Conservation (phyloP, 2,329 filamentous ascomycete genomes). For the Aspergillus novofumigatus region DNA sequence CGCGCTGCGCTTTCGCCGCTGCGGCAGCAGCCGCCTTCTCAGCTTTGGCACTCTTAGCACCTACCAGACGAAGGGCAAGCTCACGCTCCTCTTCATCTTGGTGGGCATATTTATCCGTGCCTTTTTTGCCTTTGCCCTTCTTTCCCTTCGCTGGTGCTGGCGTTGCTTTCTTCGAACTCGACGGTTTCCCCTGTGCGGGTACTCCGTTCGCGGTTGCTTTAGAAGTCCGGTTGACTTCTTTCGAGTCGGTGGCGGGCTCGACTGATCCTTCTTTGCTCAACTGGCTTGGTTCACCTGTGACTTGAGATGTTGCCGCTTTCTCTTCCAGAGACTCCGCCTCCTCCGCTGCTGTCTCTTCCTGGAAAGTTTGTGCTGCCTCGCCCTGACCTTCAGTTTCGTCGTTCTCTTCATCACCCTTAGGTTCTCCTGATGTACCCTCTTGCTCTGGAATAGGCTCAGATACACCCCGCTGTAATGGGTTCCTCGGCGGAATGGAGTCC, state of each 20-base stretch:
- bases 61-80: constrained; percentile 81
- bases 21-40: constrained; percentile 61
- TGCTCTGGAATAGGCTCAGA: constrained; percentile 16
- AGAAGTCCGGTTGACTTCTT: constrained; percentile 10
- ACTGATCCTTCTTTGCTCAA: constrained; percentile 28
- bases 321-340: constrained; percentile 32
- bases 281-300: constrained; percentile 42
- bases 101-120: constrained; percentile 82
- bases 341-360: constrained; percentile 23
- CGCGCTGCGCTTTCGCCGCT: constrained; percentile 61
- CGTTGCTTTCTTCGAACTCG: constrained; percentile 12
- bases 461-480: constrained; percentile 14
- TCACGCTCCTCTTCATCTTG: constrained; percentile 92
- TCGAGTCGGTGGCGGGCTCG: constrained; percentile 10
- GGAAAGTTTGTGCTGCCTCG: constrained; percentile 9
- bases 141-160: constrained; percentile 60
- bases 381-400: constrained; percentile 41
- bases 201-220: constrained; percentile 13
- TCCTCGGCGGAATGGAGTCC: constrained; percentile 9
- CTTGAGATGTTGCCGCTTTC: constrained; percentile 6
- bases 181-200: constrained; percentile 16
- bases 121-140: constrained; percentile 78
- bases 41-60: constrained; percentile 53
- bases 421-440: constrained; percentile 20
- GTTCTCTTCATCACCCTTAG: constrained; percentile 18